A percentile compares a stretch with the other conserved stretches of the same genome.
These are phyloP conservation scores for Drosera capensis DNA, from an alignment of 148 eudicot genomes.

Conservation along the genomic window DNA sequence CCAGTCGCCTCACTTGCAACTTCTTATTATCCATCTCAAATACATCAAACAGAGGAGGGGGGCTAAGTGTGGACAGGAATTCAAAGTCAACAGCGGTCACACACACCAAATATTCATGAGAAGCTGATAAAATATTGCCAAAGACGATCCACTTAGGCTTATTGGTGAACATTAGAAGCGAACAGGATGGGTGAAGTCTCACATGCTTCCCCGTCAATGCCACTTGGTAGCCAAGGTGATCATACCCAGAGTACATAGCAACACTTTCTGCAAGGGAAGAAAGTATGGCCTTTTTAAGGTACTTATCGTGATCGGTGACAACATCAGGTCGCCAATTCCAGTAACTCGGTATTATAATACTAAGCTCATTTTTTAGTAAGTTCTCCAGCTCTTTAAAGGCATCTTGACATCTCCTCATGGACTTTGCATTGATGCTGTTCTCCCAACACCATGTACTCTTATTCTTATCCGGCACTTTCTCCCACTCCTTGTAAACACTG, in stretches of 20 bases:
- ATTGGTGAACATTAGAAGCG: constrained; percentile 50
- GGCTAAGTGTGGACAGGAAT: constrained; percentile 30
- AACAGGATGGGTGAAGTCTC: constrained; percentile 78
- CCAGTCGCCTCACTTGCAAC: constrained; percentile 35
- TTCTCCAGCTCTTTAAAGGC: constrained; percentile 51
- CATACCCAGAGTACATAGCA: constrained; percentile 81
- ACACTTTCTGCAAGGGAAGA: constrained; percentile 64
- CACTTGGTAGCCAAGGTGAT: constrained; percentile 77
- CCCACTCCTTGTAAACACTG: constrained; percentile 82
- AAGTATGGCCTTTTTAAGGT: constrained; percentile 48
- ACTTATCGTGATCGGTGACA: constrained; percentile 30
- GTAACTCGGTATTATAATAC: constrained; percentile 49
- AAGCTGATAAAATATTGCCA: constrained; percentile 49
- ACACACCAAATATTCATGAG: constrained; percentile 60
- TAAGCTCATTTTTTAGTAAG: constrained; percentile 57
- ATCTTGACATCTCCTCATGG: constrained; percentile 81
- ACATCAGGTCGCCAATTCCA: constrained; percentile 61
- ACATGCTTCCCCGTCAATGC: constrained; percentile 62
- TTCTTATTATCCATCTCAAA: constrained; percentile 28
- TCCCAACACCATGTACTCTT: constrained; percentile 84
- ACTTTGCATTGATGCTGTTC: constrained; percentile 78
- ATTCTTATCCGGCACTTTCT: constrained; percentile 24
- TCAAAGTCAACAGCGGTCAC: constrained; percentile 56
- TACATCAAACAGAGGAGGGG: constrained; percentile 59
- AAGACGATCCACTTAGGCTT: constrained; percentile 88